Evolutionary conservation across 139 green algal species (phyloP).

Genomic region (Tetratostichococcus sp.): DNA sequence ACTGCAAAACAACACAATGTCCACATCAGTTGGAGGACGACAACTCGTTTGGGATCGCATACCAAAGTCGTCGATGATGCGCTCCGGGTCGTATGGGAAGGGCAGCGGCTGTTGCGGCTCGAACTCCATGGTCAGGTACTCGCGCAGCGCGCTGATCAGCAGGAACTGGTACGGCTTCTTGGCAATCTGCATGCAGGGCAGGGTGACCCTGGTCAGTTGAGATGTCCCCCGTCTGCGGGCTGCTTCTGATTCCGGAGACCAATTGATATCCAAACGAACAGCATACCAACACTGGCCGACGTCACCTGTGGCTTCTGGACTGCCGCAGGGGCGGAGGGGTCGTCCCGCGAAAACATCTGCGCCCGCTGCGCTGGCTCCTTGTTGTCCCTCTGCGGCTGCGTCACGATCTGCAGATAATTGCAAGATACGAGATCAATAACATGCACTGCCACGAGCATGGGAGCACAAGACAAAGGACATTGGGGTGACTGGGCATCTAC

Average conservation of each 20-base stretch:
- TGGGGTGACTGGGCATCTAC: no score
- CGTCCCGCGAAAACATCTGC: conserved; percentile 16
- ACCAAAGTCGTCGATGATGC: conserved; percentile 78
- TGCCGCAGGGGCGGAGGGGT: conserved; percentile 4
- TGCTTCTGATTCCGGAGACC: no score
- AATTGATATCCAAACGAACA: no score
- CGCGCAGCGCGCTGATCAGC: conserved; percentile 77
- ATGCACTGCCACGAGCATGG: background rate
- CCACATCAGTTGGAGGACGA: no score
- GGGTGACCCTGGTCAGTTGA: conserved; percentile 13
- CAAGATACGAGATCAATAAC: background rate
- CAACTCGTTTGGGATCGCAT: no score
- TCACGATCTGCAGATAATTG: conserved; percentile 25
- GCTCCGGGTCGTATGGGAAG: conserved; percentile 65
- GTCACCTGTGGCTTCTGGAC: conserved; percentile 14
- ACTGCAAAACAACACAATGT: no score
- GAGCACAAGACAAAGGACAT: background rate
- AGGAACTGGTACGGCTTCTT: conserved; percentile 94
- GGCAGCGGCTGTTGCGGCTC: conserved; percentile 9
- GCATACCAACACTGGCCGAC: no score
- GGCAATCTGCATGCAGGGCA: conserved; percentile 46
- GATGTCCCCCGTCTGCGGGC: no score
- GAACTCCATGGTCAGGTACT: conserved; percentile 94
- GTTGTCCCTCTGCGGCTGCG: conserved; percentile 15
- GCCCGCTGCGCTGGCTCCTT: conserved; percentile 3